A percentile compares a stretch with the other conserved stretches of the same genome.
Evolutionary conservation across 2,329 filamentous ascomycete genomes (phyloP).

Genomic region (Aspergillus spinulosporus): DNA sequence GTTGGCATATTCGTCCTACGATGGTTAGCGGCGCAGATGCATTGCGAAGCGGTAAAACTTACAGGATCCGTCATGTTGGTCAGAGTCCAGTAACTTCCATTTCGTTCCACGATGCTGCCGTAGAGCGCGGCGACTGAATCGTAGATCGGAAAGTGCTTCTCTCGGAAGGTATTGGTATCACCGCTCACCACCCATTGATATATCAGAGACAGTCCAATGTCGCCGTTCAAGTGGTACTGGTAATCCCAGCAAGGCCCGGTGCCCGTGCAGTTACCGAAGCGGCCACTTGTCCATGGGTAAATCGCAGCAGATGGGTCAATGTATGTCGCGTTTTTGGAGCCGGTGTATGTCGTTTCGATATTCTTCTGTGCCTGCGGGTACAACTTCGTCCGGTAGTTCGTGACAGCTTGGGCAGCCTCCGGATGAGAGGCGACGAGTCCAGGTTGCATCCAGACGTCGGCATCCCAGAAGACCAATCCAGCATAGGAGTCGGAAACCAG

Average conservation of each 20-base stretch:
- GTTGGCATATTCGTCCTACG: constrained; percentile 66
- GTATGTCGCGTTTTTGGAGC: constrained; percentile 60
- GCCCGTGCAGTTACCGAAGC: constrained; percentile 68
- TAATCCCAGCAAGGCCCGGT: constrained; percentile 68
- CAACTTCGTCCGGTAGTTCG: constrained; percentile 62
- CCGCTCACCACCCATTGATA: constrained; percentile 64
- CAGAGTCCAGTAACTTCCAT: constrained; percentile 55
- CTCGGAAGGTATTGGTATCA: constrained; percentile 57
- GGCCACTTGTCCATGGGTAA: constrained; percentile 67
- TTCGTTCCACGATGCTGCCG: constrained; percentile 60
- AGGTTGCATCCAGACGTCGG: constrained; percentile 68
- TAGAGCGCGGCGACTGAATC: constrained; percentile 65
- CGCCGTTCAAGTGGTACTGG: constrained; percentile 70
- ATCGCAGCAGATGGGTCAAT: constrained; percentile 61
- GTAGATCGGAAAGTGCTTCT: constrained; percentile 62
- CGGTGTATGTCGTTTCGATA: constrained; percentile 54
- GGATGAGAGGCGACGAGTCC: constrained; percentile 66
- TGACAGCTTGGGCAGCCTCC: constrained; percentile 61
- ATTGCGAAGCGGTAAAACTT: constrained; percentile 23
- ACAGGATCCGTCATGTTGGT: constrained; percentile 72
- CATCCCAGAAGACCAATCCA: constrained; percentile 66
- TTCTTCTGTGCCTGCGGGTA: constrained; percentile 63
- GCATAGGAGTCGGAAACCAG: constrained; percentile 67
- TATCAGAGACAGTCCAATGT: constrained; percentile 63
- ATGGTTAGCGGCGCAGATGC: constrained; percentile 1